Conservation (phyloP, 768 basidiomycete species). For the Pluteus cervinus region DNA sequence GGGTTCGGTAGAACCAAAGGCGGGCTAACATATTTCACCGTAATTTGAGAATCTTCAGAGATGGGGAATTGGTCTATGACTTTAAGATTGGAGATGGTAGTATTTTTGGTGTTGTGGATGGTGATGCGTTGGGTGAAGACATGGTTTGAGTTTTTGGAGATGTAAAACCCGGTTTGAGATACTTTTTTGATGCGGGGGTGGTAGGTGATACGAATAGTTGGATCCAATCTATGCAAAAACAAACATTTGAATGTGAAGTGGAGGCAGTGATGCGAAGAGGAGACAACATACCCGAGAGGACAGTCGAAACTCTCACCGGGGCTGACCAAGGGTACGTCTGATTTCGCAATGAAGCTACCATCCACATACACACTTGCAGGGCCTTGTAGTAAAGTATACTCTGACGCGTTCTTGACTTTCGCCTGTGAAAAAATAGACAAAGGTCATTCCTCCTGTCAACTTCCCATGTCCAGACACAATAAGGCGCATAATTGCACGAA, state of each 20-base stretch:
- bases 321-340: constrained; percentile 24
- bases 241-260: too few species aligned
- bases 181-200: constrained; percentile 27
- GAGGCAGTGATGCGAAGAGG: too few species aligned
- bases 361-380: constrained; percentile 33
- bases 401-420: constrained; percentile 31
- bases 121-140: constrained; percentile 30
- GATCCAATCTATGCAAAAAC: too few species aligned
- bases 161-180: constrained; percentile 27
- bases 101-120: constrained; percentile 27
- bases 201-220: constrained; percentile 32
- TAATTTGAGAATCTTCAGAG: constrained; percentile 25
- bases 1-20: too few species aligned
- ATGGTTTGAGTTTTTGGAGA: constrained; percentile 21
- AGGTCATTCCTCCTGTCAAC: too few species aligned
- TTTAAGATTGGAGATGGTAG: constrained; percentile 18
- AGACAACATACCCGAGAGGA: constrained; percentile 32
- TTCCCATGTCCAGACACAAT: too few species aligned
- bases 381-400: constrained; percentile 30
- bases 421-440: constrained; percentile 18
- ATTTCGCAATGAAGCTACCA: constrained; percentile 34
- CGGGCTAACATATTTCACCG: constrained; percentile 24
- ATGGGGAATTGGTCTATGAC: constrained; percentile 31
- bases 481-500: constrained; percentile 12
- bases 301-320: constrained; percentile 35